Percentiles rank a stretch among this genome's conserved stretches.
Evolutionary conservation across 257 asterid species (phyloP).

Genomic region (Solanum piurae): DNA sequence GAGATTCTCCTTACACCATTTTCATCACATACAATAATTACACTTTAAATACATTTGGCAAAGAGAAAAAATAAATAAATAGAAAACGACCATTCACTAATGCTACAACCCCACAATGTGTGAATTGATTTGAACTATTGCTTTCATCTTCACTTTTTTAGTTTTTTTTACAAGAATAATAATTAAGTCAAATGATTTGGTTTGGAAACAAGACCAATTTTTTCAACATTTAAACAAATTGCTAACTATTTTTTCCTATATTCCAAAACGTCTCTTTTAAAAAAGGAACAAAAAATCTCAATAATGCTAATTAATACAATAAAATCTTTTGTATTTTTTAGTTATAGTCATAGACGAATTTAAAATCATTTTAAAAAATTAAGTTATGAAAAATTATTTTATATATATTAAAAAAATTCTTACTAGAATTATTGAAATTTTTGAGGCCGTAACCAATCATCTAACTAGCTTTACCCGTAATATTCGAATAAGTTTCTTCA

Average conservation of each 20-base stretch:
- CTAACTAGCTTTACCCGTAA: no score
- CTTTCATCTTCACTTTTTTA: neutral
- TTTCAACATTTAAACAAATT: neutral
- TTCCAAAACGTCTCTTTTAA: accelerated
- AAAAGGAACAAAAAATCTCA: neutral
- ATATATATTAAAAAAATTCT: no score
- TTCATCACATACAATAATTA: neutral
- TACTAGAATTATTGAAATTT: no score
- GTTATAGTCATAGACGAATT: no score
- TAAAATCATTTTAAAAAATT: no score
- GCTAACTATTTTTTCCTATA: neutral
- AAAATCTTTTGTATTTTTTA: no score
- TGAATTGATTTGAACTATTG: neutral
- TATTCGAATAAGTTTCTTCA: no score
- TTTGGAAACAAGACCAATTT: neutral
- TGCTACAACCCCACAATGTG: neutral
- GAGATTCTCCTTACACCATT: neutral
- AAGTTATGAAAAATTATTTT: no score
- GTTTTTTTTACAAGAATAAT: neutral
- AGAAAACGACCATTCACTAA: neutral
- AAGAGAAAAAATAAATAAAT: no score
- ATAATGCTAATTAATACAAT: no score
- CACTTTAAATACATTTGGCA: neutral
- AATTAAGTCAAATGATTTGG: neutral
- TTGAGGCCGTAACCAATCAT: accelerated